phyloP scores from a whole-genome alignment of 2,329 filamentous ascomycete species.

The Pseudogymnoascus pannorum region DNA sequence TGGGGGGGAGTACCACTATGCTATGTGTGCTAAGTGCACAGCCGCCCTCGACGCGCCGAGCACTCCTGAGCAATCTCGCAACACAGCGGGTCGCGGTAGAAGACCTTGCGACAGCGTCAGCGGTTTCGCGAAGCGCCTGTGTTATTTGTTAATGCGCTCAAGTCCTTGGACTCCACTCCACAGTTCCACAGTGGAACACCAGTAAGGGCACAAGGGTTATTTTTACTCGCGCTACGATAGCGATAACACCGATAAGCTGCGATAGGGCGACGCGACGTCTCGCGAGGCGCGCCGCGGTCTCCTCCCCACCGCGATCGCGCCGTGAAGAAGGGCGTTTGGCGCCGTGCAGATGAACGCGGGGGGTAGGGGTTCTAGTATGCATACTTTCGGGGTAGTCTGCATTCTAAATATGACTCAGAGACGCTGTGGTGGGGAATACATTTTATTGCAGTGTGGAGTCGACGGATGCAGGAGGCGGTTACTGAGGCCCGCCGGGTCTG shows the following conservation, averaged over 20 bases:
- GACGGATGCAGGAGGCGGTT: constrained; percentile 20
- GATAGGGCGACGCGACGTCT: background rate
- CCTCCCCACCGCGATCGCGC: background rate
- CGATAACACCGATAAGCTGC: background rate
- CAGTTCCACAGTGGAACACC: background rate
- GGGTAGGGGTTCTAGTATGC: background rate
- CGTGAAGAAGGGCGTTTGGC: background rate
- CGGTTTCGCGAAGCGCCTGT: background rate
- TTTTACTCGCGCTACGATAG: background rate
- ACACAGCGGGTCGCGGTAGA: background rate
- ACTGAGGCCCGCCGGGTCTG: constrained; percentile 25
- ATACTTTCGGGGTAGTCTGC: background rate
- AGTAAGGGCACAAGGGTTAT: background rate
- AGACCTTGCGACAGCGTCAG: background rate
- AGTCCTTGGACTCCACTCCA: background rate
- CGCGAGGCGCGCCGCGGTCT: background rate
- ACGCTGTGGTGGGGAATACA: constrained; percentile 20
- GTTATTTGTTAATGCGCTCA: background rate
- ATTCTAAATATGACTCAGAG: constrained; percentile 28
- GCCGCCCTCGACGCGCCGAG: background rate
- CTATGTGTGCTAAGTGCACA: background rate
- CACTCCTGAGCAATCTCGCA: background rate
- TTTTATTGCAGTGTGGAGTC: background rate
- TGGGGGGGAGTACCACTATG: background rate
- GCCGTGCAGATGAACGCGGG: background rate